Base-by-base conservation (phyloP, 1,284 basidiomycete species). In the Rhodotorula sp. region DNA sequence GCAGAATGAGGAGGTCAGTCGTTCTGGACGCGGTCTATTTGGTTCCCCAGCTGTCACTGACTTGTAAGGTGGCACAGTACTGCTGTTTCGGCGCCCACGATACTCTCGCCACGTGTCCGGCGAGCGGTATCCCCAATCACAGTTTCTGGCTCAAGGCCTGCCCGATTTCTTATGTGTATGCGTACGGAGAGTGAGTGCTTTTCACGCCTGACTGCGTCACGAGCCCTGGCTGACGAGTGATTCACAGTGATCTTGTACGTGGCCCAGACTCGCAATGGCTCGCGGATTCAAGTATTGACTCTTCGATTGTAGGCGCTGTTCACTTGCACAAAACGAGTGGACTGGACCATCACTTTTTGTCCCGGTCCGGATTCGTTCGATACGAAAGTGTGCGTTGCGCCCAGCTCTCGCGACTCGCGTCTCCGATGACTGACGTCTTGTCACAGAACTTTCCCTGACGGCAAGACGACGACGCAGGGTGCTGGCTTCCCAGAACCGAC, bases 261-360 rank as follows among this genome's bases (percentile, higher is more conserved):
- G 8, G 7, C 17, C 48, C 8, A 14, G 49, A 12, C 49, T 51
- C 22, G n/a, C 14, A 29, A n/a, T 14, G 14, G 12, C 12, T 15
- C 60, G 17, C 29, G 14, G 12, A 30, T 37, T 1, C 58, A 5
- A 20, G 30, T 29, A 22, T 8, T n/a, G 17, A 55, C 18, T 6
- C 45, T 4, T 46, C 4, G 17, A 4, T 1, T 7, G 26, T 45
- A 61, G 48, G 66, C 68, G 2, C 61, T 70, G 17, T 70, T 66
- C 56, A 70, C 68, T 1, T 70, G 68, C 45, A 45, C 17, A 0
- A 30, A 60, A 5, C 56, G 45, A 5, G 42, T 45, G 33, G 61
- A 63, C 53, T 70, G 56, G 46, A 56, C 51, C n/a, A 60, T 70
- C 53, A 70, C 68, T 2, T 70, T 66, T 33, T 70, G 68, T 29